Evolutionary conservation across 331 rosid genomes (phyloP), one percentile per base, ranked within the genome.

Genomic region (Prunus yedoensis): DNA sequence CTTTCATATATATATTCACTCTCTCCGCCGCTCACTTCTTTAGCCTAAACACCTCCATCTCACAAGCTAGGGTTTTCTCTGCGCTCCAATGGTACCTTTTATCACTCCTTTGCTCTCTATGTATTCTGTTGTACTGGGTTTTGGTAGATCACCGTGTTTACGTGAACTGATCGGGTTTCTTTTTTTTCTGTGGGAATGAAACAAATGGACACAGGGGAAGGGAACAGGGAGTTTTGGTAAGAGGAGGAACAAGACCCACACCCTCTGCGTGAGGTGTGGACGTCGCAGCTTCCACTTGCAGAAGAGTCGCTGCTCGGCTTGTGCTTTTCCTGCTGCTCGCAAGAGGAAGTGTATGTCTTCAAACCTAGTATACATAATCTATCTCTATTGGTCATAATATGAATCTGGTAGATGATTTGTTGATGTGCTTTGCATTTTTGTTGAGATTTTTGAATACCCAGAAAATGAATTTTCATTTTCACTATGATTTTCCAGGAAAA

Each of bases 181-280:
- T 12, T 10, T 32, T 4, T 8, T 16, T 80, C 17, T 57, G 11
- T 58, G 17, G 21, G 60, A 23, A 38, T n/a, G 16, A 27, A 23
- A 10, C 28, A 35, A 28, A 20, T 46, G 53, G 16, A 10, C 21
- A 68, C 85, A 93, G 98, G 97, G 97, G 3, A 94, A 94, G 89
- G 98, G 98, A 43, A 94, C 98, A 1, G 98, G 98, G 18, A 91
- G 97, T 74, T 94, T 94, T 51, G 98, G 98, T 78, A 94, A 94
- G 91, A 82, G 98, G 73, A 91, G 98, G 89, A 94, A 94, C 93
- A 94, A 94, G 95, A 91, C 98, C 53, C 98, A 94, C 90, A 90
- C 96, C 2, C 96, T 94, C 32, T 94, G 98, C 35, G 91, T 94
- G 57, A 86, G 98, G 86, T 94, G 98, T 74, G 98, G 98, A 65